A percentile compares a stretch with the other conserved stretches of the same genome.
Conservation (phyloP, 306 rosid genomes). For the Corylus americana region DNA sequence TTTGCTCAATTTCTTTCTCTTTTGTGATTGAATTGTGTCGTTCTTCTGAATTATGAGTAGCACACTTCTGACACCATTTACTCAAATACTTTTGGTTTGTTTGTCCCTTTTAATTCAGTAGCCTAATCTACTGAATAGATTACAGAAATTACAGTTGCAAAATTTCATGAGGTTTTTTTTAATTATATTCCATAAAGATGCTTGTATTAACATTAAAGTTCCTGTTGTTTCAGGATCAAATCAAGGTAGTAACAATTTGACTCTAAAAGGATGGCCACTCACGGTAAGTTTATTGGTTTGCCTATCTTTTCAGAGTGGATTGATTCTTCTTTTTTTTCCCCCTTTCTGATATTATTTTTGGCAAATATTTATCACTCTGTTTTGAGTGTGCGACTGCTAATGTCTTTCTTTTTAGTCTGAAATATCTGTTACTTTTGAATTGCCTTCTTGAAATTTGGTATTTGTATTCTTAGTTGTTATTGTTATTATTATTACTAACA, state of each 20-base stretch:
- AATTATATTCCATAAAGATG: constrained; percentile 21
- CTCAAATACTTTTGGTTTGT: not conserved
- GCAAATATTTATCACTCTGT: not conserved
- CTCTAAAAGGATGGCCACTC: constrained; percentile 98
- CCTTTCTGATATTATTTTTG: not conserved
- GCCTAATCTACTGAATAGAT: constrained; percentile 3
- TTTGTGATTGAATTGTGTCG: not conserved
- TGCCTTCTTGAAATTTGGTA: not conserved
- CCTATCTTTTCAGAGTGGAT: not conserved
- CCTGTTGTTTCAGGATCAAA: constrained; percentile 71
- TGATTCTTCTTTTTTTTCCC: not conserved
- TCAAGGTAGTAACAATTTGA: constrained; percentile 92
- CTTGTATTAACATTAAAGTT: constrained; percentile 31
- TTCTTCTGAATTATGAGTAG: constrained; percentile 22
- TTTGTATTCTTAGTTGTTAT: not conserved
- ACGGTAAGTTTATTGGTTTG: constrained; percentile 57
- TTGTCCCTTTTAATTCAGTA: constrained; percentile 20
- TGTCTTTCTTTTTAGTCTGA: not conserved
- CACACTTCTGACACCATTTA: constrained; percentile 12
- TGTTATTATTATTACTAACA: not conserved
- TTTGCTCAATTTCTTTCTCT: constrained; percentile 10
- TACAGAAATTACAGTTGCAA: constrained; percentile 14
- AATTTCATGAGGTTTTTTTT: not conserved
- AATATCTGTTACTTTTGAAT: not conserved
- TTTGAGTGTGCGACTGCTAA: not conserved